Evolutionary conservation across 2,329 filamentous ascomycete genomes (phyloP), one percentile per base, ranked within the genome.

Genomic region (Aspergillus unguis): DNA sequence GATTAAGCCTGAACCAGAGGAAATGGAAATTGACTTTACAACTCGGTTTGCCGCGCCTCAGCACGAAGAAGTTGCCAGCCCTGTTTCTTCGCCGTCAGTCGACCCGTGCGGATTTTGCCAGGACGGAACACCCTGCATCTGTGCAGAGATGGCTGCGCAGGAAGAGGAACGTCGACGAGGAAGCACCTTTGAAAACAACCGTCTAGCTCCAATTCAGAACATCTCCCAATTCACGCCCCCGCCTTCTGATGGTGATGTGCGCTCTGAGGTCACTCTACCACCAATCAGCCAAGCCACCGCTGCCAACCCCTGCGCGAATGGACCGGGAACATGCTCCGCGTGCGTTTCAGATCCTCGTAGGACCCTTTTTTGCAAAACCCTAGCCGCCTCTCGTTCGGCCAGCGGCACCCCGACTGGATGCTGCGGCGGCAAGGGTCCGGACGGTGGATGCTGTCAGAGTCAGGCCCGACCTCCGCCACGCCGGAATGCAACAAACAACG

Each of bases 81-180:
- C 64, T 59, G 57, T 70, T 66, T 57, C 72, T 64, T 61, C 71
- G 57, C 42, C 68, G 23, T 65, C 71, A n/a, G 75, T 83, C 56
- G 88, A 92, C 62, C 81, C 83, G 23, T 94, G 89, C 67, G 89
- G 89, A 5, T 94, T 94, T 73, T 94, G 89, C 71, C 83, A 86
- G 56, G 87, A 92, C 54, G 88, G 87, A 4, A 91, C 86, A 0
- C 89, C 89, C 62, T 94, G 89, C 65, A 84, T 91, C 59, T 94
- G 89, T 69, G 88, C 88, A 26, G 88, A 92, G 59, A 77, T 80
- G 71, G 73, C 75, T 3, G 74, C 74, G 6, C 75, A 76, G 53
- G 68, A 69, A 58, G 68, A 70, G 58, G 64, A 64, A 55, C 68
- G 57, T 53, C 65, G 55, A 58, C 48, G 75, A 75, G 57, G 80